A percentile compares a stretch with the other conserved stretches of the same genome.
Evolutionary conservation across 202 grass and related monocot genomes (phyloP).

Genomic region (Panicum virgatum): DNA sequence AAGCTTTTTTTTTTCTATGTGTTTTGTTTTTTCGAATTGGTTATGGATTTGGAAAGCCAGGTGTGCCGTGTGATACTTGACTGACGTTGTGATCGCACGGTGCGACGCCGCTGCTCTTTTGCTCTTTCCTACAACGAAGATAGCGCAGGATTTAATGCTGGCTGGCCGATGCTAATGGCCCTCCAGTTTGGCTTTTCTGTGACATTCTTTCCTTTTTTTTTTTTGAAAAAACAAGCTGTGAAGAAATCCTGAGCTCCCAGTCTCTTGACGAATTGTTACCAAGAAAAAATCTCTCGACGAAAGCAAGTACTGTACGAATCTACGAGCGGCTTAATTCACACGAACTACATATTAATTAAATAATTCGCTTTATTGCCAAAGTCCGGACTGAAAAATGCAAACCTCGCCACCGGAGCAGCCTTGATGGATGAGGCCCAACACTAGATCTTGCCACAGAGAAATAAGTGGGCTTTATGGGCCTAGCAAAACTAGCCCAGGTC

Average conservation of each 20-base stretch:
- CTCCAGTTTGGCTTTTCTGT: constrained; percentile 64
- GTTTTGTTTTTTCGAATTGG: neutral
- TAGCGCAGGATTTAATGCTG: constrained; percentile 57
- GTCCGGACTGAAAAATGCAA: neutral
- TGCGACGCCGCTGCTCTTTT: neutral
- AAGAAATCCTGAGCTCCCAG: neutral
- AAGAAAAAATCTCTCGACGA: too few species aligned
- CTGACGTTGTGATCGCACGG: neutral
- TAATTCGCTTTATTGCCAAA: neutral
- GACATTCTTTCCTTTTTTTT: neutral
- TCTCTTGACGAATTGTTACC: neutral
- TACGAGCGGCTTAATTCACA: neutral
- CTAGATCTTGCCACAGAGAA: too few species aligned
- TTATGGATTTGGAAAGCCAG: constrained; percentile 9
- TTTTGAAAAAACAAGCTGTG: neutral
- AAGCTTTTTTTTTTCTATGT: neutral
- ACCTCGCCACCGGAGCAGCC: too few species aligned
- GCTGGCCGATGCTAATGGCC: constrained; percentile 28
- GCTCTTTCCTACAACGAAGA: constrained; percentile 28
- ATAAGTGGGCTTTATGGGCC: neutral
- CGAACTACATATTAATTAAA: neutral
- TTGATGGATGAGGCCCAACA: too few species aligned
- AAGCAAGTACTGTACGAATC: neutral
- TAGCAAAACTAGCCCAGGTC: neutral
- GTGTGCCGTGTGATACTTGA: neutral